Percentiles rank a stretch among this genome's conserved stretches.
Conservation (phyloP, 2,329 filamentous ascomycete genomes). For the Fusarium secorum region DNA sequence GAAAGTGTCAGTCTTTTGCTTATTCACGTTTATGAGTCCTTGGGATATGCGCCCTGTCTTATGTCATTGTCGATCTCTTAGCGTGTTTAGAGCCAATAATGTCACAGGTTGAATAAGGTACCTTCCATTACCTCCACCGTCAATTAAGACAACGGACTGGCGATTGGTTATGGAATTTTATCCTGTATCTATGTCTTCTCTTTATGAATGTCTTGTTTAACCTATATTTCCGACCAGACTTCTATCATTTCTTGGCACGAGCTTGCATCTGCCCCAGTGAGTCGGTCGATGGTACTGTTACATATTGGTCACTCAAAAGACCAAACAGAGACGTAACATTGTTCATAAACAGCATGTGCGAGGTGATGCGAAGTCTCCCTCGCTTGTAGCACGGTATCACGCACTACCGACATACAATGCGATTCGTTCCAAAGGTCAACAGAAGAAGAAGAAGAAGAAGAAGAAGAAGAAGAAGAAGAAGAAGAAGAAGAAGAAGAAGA, state of each 20-base stretch:
- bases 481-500: not conserved
- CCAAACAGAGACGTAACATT: not conserved
- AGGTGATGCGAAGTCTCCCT: not conserved
- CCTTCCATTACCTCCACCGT: not conserved
- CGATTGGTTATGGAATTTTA: not conserved
- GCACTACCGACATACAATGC: not conserved
- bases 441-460: not conserved
- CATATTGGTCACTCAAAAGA: not conserved
- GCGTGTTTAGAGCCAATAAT: not conserved
- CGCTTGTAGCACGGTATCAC: not conserved
- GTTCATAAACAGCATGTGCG: not conserved
- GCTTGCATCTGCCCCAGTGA: not conserved
- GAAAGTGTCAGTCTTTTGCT: not conserved
- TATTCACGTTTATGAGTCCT: constrained; percentile 16
- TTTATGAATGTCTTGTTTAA: not conserved
- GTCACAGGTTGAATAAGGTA: not conserved
- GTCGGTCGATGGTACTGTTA: not conserved
- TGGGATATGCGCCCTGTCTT: constrained; percentile 1
- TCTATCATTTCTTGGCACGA: not conserved
- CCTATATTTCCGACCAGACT: not conserved
- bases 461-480: not conserved
- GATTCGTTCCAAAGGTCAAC: not conserved
- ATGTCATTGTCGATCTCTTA: constrained; percentile 20
- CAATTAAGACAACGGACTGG: not conserved
- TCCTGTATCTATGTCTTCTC: not conserved